A percentile compares a stretch with the other conserved stretches of the same genome.
Evolutionary conservation across 495 filamentous ascomycete genomes (phyloP).

Genomic region (Aspergillus nanangensis): DNA sequence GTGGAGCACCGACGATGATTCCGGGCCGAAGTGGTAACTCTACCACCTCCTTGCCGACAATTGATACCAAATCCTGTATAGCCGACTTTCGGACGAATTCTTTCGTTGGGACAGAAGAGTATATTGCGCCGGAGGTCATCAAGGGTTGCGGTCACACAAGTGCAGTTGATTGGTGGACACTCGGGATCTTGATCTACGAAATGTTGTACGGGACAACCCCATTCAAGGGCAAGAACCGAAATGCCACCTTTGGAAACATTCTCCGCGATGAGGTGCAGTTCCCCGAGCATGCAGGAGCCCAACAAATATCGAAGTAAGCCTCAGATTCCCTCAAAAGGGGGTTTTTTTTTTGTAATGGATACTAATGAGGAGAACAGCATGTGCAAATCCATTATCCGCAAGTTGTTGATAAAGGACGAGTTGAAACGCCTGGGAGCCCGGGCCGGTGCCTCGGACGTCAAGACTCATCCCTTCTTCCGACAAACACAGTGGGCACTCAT

Average conservation of each 20-base stretch:
- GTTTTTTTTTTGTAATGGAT: too few relatives aligned
- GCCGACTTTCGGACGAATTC: conserved; percentile 98
- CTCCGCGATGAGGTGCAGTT: conserved; percentile 91
- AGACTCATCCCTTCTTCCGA: conserved; percentile 93
- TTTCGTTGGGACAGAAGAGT: conserved; percentile 97
- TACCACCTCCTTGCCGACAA: conserved; percentile 78
- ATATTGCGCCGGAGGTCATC: conserved; percentile 97
- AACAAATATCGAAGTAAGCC: conserved; percentile 85
- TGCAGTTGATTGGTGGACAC: conserved; percentile 98
- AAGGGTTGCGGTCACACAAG: conserved; percentile 98
- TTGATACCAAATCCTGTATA: conserved; percentile 98
- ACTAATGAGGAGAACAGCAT: conserved; percentile 49
- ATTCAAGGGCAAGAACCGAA: conserved; percentile 99
- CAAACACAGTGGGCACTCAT: conserved; percentile 95
- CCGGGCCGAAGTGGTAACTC: conserved; percentile 80
- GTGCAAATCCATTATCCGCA: conserved; percentile 95
- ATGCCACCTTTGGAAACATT: conserved; percentile 97
- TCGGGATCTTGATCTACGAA: conserved; percentile 95
- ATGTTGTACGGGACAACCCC: conserved; percentile 99
- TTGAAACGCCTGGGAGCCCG: conserved; percentile 90
- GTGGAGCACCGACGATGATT: conserved; percentile 96
- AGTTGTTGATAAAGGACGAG: conserved; percentile 97
- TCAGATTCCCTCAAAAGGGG: too few relatives aligned
- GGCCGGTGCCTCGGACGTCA: conserved; percentile 94
- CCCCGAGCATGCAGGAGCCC: conserved; percentile 78